Conservation (phyloP, 495 filamentous ascomycete genomes). For the Hamigera avellanea region DNA sequence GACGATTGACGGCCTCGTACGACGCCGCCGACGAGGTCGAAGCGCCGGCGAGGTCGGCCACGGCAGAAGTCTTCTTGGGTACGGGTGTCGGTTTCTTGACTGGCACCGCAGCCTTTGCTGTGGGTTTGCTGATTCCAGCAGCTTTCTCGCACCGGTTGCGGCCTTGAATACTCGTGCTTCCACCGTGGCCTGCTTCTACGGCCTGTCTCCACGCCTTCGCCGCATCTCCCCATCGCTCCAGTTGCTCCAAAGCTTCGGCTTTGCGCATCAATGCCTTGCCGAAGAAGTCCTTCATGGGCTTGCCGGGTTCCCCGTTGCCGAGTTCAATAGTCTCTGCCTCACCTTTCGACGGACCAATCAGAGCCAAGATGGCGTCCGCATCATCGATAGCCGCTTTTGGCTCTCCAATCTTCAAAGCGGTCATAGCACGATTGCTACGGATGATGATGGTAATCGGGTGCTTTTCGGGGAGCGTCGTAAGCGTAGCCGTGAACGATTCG, state of each 20-base stretch:
- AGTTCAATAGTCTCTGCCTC: conserved; percentile 69
- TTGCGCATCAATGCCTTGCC: conserved; percentile 88
- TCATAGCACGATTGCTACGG: conserved; percentile 85
- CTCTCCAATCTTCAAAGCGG: conserved; percentile 78
- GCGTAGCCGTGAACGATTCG: conserved; percentile 64
- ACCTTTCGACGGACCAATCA: conserved; percentile 72
- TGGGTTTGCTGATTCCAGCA: conserved; percentile 43
- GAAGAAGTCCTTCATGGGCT: conserved; percentile 86
- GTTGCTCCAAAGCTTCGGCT: conserved; percentile 88
- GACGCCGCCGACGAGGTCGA: conserved; percentile 11
- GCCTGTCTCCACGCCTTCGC: conserved; percentile 66
- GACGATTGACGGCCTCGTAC: conserved; percentile 57
- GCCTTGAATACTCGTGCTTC: conserved; percentile 69
- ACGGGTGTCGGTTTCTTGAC: conserved; percentile 23
- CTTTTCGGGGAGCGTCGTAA: conserved; percentile 59
- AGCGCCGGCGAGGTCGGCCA: conserved; percentile 30
- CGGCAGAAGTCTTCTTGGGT: conserved; percentile 33
- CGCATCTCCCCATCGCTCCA: conserved; percentile 88
- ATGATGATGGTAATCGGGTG: conserved; percentile 81
- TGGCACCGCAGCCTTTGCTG: conserved; percentile 22
- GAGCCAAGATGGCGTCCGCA: conserved; percentile 63
- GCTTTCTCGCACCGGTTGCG: conserved; percentile 88
- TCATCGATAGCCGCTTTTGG: conserved; percentile 75
- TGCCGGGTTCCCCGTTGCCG: conserved; percentile 47
- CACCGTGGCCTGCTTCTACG: conserved; percentile 75